A percentile compares a stretch with the other conserved stretches of the same genome.
phyloP scores from a whole-genome alignment of 495 filamentous ascomycete species.

The Aspergillus asperescens region DNA sequence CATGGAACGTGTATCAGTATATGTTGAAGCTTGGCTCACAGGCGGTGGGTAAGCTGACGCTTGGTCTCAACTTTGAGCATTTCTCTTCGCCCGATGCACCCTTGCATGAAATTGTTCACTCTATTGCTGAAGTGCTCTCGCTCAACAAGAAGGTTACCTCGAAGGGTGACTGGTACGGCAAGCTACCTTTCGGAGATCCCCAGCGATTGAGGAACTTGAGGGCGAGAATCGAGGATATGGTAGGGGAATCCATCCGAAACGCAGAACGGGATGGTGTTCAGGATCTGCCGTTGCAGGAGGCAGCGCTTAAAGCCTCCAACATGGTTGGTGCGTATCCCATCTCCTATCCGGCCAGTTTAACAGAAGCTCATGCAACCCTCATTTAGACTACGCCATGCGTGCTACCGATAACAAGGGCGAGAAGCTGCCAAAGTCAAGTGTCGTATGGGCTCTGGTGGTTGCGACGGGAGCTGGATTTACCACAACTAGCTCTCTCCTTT shows the following conservation, averaged over 20 bases:
- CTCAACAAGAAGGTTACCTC: slow-evolving; percentile 51
- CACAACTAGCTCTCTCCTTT: slow-evolving; percentile 47
- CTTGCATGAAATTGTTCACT: slow-evolving; percentile 35
- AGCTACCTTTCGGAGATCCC: slow-evolving; percentile 49
- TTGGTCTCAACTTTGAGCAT: slow-evolving; percentile 50
- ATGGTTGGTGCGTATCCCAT: slow-evolving; percentile 34
- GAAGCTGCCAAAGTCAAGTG: slow-evolving; percentile 38
- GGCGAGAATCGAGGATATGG: slow-evolving; percentile 25
- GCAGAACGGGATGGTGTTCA: slow-evolving; percentile 27
- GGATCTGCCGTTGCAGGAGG: slow-evolving; percentile 46
- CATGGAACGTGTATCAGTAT: slow-evolving; percentile 55
- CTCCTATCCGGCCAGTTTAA: neutral
- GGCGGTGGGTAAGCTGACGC: slow-evolving; percentile 46
- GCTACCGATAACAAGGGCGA: slow-evolving; percentile 50
- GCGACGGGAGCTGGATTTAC: slow-evolving; percentile 50
- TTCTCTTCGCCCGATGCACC: slow-evolving; percentile 41
- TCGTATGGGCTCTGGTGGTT: slow-evolving; percentile 28
- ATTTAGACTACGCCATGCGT: slow-evolving; percentile 32
- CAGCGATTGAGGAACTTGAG: slow-evolving; percentile 29
- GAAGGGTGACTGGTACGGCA: slow-evolving; percentile 45
- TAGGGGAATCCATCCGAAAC: slow-evolving; percentile 36
- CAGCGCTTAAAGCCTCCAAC: slow-evolving; percentile 44
- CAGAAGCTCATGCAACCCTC: neutral
- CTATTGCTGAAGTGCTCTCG: slow-evolving; percentile 37
- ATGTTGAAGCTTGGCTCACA: slow-evolving; percentile 56